Evolutionary conservation across 2,329 filamentous ascomycete genomes (phyloP).

Genomic region (Metarhizium humberi): DNA sequence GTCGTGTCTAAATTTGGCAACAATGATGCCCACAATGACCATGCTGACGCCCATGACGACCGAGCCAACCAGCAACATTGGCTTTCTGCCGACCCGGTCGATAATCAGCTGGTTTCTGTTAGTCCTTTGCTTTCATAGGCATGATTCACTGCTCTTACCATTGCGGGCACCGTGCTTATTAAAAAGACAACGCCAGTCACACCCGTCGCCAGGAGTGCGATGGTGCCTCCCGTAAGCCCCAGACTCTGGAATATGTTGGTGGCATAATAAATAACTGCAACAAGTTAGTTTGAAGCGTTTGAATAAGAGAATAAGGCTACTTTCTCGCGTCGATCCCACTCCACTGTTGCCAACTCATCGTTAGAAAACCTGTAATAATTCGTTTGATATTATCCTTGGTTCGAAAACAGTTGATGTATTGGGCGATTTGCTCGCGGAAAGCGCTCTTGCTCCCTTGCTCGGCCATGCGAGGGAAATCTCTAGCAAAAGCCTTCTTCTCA

Average conservation of each 20-base stretch:
- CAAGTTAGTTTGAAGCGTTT: background rate
- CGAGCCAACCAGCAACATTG: slow-evolving; percentile 1
- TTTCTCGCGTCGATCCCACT: slow-evolving; percentile 12
- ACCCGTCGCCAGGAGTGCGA: slow-evolving; percentile 56
- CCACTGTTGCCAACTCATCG: slow-evolving; percentile 36
- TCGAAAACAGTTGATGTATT: slow-evolving; percentile 37
- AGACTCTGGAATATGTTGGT: slow-evolving; percentile 55
- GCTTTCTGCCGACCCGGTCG: slow-evolving; percentile 24
- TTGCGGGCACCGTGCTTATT: slow-evolving; percentile 20
- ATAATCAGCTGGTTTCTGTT: slow-evolving; percentile 18
- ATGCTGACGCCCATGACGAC: slow-evolving; percentile 24
- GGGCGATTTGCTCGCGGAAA: slow-evolving; percentile 34
- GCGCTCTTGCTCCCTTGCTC: slow-evolving; percentile 30
- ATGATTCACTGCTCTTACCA: slow-evolving; percentile 11
- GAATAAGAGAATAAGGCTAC: background rate
- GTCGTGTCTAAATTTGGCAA: slow-evolving; percentile 25
- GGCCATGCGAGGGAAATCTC: slow-evolving; percentile 40
- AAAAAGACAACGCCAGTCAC: slow-evolving; percentile 65
- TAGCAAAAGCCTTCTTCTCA: slow-evolving; percentile 60
- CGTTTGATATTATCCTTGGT: slow-evolving; percentile 48
- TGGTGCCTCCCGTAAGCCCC: slow-evolving; percentile 41
- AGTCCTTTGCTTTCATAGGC: background rate
- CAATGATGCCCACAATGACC: slow-evolving; percentile 30
- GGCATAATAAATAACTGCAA: slow-evolving; percentile 31
- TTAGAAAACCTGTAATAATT: slow-evolving; percentile 53